A percentile compares a stretch with the other conserved stretches of the same genome.
These are phyloP conservation scores for Arachis hypogaea DNA, from an alignment of 306 rosid genomes.

Conservation along the genomic window DNA sequence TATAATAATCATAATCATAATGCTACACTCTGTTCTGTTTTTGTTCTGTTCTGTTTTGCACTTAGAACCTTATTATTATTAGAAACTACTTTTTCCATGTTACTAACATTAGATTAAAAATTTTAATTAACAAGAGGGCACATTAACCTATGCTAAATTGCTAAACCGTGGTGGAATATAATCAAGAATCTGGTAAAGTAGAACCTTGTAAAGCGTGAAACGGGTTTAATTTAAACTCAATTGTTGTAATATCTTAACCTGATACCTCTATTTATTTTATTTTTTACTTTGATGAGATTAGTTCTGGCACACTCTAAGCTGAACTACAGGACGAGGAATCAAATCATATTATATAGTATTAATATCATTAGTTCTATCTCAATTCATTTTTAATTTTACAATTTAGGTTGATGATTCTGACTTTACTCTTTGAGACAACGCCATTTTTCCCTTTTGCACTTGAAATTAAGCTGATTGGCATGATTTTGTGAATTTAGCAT, in stretches of 20 bases:
- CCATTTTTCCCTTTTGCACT: too few relatives aligned
- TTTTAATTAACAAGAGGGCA: neutral
- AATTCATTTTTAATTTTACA: too few relatives aligned
- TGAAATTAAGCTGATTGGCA: too few relatives aligned
- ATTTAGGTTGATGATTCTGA: too few relatives aligned
- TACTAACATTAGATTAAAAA: conserved; percentile 2
- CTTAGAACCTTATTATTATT: neutral
- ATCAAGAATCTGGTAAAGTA: conserved; percentile 58
- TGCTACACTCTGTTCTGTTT: neutral
- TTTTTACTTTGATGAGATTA: conserved; percentile 11
- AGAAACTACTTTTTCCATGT: conserved; percentile 22
- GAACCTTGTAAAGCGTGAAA: conserved; percentile 48
- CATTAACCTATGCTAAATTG: conserved; percentile 14
- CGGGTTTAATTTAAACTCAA: conserved; percentile 31
- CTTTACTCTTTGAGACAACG: too few relatives aligned
- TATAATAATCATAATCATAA: neutral
- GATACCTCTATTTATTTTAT: neutral
- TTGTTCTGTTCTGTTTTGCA: conserved; percentile 21
- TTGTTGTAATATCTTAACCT: conserved; percentile 28
- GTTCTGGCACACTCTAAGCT: too few relatives aligned
- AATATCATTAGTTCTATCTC: too few relatives aligned
- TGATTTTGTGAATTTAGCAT: too few relatives aligned
- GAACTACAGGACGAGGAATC: too few relatives aligned
- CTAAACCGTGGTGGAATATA: conserved; percentile 35
- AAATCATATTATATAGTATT: too few relatives aligned